Percentiles rank a stretch among this genome's conserved stretches.
phyloP scores from a whole-genome alignment of 225 moss, liverwort and hornwort genomes.

The Polytrichum formosum region DNA sequence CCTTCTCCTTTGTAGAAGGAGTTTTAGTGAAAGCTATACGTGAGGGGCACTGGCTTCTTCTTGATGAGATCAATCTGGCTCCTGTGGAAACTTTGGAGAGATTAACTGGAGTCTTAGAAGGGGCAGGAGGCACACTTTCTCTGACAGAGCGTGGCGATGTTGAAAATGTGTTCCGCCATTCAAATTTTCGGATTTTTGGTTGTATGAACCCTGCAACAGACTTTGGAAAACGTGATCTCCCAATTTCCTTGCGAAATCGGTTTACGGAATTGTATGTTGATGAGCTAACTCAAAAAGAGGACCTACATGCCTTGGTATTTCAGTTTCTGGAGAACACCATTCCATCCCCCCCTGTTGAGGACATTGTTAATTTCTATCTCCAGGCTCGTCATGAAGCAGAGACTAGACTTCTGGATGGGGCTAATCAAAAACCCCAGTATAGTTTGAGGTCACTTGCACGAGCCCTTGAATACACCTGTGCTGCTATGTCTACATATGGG shows the following conservation, averaged over 20 bases:
- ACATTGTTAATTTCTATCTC: constrained; percentile 83
- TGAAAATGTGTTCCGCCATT: constrained; percentile 70
- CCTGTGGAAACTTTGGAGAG: constrained; percentile 92
- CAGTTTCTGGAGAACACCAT: constrained; percentile 79
- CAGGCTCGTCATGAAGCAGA: constrained; percentile 84
- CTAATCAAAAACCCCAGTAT: constrained; percentile 91
- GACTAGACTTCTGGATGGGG: constrained; percentile 79
- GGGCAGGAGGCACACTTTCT: constrained; percentile 74
- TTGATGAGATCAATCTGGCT: constrained; percentile 94
- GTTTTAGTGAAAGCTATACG: constrained; percentile 89
- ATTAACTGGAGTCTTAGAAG: constrained; percentile 89
- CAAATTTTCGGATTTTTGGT: constrained; percentile 83
- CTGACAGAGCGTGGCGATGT: constrained; percentile 96
- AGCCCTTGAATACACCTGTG: constrained; percentile 86
- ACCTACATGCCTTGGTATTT: constrained; percentile 75
- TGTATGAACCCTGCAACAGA: constrained; percentile 99
- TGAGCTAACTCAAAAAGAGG: constrained; percentile 83
- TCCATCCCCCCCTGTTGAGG: constrained; percentile 87
- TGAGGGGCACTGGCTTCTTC: constrained; percentile 85
- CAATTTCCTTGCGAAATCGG: constrained; percentile 73
- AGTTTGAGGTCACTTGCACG: constrained; percentile 89
- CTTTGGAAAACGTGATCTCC: constrained; percentile 86
- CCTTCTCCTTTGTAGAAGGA: constrained; percentile 95
- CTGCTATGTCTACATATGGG: constrained; percentile 85
- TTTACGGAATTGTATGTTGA: constrained; percentile 82